Evolutionary conservation across 169 alveolate genomes (phyloP).

Genomic region (Babesia gibsoni): DNA sequence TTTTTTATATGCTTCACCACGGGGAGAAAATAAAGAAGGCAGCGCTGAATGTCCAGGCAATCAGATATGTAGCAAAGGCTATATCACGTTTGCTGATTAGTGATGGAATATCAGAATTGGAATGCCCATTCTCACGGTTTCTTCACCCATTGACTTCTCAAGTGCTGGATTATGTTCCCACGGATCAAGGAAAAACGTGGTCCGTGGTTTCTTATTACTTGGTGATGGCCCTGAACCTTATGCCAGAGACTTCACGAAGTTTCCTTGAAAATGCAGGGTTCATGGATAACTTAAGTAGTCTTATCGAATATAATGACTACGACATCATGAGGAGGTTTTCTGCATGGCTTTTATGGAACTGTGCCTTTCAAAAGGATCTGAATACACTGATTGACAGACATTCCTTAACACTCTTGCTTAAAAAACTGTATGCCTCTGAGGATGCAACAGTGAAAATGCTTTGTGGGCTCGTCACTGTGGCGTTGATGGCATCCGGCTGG

Average conservation of each 20-base stretch:
- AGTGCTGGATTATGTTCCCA: neutral
- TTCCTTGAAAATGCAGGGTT: conserved; percentile 12
- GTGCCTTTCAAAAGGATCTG: neutral
- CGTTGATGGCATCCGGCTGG: conserved; percentile 27
- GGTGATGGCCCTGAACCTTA: conserved; percentile 2
- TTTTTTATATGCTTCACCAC: conserved; percentile 28
- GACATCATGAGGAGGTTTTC: neutral
- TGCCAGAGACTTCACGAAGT: neutral
- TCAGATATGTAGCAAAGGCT: conserved; percentile 35
- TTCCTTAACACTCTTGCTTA: neutral
- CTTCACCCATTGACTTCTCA: neutral
- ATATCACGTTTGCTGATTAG: conserved; percentile 10
- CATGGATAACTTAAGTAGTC: neutral
- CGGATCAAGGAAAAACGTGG: neutral
- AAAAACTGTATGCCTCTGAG: conserved; percentile 15
- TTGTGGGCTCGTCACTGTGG: conserved; percentile 26
- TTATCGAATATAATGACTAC: neutral
- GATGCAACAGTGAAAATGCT: conserved; percentile 11
- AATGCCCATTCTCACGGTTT: neutral
- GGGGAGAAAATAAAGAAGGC: neutral
- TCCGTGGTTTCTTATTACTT: conserved; percentile 1
- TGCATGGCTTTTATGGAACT: conserved; percentile 13
- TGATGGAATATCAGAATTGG: neutral
- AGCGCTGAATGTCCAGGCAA: conserved; percentile 5
- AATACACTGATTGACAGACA: neutral